phyloP scores from a whole-genome alignment of 192 early-diverging fungal species.

The Coemansia sp. region DNA sequence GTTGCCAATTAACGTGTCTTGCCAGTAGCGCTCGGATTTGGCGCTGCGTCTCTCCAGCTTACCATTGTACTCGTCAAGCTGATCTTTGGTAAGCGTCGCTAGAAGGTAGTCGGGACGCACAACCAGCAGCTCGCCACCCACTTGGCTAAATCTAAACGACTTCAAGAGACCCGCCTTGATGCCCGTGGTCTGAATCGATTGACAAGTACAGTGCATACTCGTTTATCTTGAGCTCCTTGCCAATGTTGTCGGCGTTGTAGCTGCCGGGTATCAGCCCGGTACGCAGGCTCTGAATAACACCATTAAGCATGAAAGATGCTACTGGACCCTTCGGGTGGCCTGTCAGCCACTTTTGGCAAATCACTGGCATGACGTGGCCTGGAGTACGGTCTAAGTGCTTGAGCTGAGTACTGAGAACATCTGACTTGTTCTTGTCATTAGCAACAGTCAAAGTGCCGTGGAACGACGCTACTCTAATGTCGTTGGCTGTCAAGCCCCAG shows the following conservation, averaged over 20 bases:
- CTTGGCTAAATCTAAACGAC: slow-evolving; percentile 62
- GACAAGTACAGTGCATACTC: slow-evolving; percentile 85
- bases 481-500: no score
- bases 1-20: slow-evolving; percentile 80
- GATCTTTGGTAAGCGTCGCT: slow-evolving; percentile 7
- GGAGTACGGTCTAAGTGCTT: slow-evolving; percentile 52
- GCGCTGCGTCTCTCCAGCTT: slow-evolving; percentile 65
- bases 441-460: no score
- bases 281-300: slow-evolving; percentile 76
- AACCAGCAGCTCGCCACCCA: slow-evolving; percentile 83
- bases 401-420: no score
- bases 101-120: slow-evolving; percentile 87
- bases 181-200: slow-evolving; percentile 85
- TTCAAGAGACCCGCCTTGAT: slow-evolving; percentile 78
- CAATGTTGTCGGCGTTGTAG: slow-evolving; percentile 33
- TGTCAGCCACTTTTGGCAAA: slow-evolving; percentile 62
- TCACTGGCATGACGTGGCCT: slow-evolving; percentile 75
- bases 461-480: no score
- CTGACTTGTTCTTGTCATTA: no score
- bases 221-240: slow-evolving; percentile 39
- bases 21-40: slow-evolving; percentile 82
- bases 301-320: slow-evolving; percentile 95
- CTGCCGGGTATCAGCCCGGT: slow-evolving; percentile 90
- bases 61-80: slow-evolving; percentile 67
- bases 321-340: slow-evolving; percentile 87